These are phyloP conservation scores for Blastobotrys parvus DNA, from an alignment of 805 yeast species.

Conservation along the genomic window DNA sequence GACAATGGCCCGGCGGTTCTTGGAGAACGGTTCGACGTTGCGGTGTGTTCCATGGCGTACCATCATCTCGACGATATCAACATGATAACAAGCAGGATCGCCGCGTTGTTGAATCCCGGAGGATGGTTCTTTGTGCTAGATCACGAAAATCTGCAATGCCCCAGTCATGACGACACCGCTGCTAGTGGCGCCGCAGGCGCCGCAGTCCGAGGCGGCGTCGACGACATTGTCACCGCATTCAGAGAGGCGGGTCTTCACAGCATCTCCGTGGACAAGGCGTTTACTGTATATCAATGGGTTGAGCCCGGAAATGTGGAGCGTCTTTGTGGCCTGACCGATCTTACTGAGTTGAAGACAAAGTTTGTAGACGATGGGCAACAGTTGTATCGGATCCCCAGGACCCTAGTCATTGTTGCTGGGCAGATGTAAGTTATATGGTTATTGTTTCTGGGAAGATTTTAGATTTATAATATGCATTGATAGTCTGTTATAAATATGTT, in stretches of 20 bases:
- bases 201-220: not conserved
- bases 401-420: constrained; percentile 11
- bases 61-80: constrained; percentile 19
- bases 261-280: not conserved
- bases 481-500: not conserved
- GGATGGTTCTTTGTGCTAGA: constrained; percentile 17
- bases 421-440: too few relatives aligned
- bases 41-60: constrained; percentile 19
- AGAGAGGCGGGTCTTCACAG: not conserved
- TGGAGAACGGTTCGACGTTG: constrained; percentile 13
- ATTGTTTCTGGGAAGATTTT: too few relatives aligned
- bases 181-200: too few relatives aligned
- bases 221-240: not conserved
- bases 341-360: not conserved
- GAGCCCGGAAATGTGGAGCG: too few relatives aligned
- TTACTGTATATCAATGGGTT: not conserved
- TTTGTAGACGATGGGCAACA: not conserved
- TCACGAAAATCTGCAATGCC: constrained; percentile 4
- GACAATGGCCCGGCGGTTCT: constrained; percentile 4
- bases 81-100: constrained; percentile 10
- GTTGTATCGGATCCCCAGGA: not conserved
- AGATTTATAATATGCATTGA: not conserved
- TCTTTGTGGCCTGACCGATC: too few relatives aligned
- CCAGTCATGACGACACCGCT: constrained; percentile 2
- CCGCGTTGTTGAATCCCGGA: constrained; percentile 10